A percentile compares a stretch with the other conserved stretches of the same genome.
Conservation (phyloP, 768 basidiomycete genomes). For the Tricholomella constricta region DNA sequence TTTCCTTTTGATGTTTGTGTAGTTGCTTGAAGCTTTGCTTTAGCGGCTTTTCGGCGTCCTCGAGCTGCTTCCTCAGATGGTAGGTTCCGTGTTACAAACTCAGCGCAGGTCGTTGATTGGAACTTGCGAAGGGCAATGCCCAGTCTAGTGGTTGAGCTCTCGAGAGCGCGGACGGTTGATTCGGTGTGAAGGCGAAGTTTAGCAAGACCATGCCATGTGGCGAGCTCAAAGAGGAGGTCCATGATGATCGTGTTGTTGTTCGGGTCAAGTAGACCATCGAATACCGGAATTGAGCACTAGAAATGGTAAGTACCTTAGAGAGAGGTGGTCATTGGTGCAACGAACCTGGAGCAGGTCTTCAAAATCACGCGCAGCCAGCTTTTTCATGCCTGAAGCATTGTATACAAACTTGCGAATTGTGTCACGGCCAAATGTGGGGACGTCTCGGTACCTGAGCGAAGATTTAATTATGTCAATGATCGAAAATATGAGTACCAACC, state of each 20-base stretch:
- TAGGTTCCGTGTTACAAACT: background rate
- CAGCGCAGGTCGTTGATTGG: background rate
- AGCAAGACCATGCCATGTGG: too few relatives aligned
- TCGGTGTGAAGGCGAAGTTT: too few relatives aligned
- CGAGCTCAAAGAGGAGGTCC: too few relatives aligned
- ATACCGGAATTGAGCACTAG: too few relatives aligned
- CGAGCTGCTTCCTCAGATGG: background rate
- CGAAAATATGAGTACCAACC: conserved; percentile 13
- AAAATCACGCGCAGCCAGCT: conserved; percentile 37
- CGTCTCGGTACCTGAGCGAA: conserved; percentile 26
- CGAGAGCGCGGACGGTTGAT: too few relatives aligned
- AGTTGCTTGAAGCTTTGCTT: background rate
- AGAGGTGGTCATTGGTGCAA: too few relatives aligned
- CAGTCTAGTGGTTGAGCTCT: background rate
- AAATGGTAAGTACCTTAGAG: too few relatives aligned
- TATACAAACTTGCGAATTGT: conserved; percentile 31
- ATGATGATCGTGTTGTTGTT: too few relatives aligned
- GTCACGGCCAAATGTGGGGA: conserved; percentile 32
- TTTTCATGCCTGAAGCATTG: conserved; percentile 36
- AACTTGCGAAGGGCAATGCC: background rate
- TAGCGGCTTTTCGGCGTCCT: background rate
- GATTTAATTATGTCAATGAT: background rate
- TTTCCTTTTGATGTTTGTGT: too few relatives aligned
- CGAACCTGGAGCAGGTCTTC: conserved; percentile 39
- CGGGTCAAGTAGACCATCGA: too few relatives aligned